Conservation (phyloP, 1,139 yeast genomes). For the Blastobotrys raffinosifermentans region DNA sequence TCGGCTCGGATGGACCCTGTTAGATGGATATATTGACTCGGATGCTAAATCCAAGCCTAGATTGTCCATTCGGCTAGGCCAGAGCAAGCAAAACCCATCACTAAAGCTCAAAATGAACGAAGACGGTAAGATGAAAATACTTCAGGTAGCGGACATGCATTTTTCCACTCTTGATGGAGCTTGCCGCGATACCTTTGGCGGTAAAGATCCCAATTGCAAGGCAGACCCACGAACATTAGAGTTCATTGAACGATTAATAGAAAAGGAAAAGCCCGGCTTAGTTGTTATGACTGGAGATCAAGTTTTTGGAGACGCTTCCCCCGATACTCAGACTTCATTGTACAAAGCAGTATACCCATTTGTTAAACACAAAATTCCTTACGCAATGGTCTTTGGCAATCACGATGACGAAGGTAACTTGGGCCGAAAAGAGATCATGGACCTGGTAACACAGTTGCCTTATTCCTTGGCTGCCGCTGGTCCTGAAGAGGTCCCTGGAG, state of each 20-base stretch:
- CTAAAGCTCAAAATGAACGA: slow-evolving; percentile 35
- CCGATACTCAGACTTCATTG: slow-evolving; percentile 73
- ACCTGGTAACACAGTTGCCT: slow-evolving; percentile 52
- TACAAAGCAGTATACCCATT: slow-evolving; percentile 74
- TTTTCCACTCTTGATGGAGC: slow-evolving; percentile 69
- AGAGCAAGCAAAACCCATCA: slow-evolving; percentile 28
- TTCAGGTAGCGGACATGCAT: slow-evolving; percentile 86
- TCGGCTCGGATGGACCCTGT: slow-evolving; percentile 59
- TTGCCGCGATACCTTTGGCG: slow-evolving; percentile 48
- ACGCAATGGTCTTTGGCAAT: slow-evolving; percentile 73
- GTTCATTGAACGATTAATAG: slow-evolving; percentile 60
- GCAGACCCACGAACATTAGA: slow-evolving; percentile 68
- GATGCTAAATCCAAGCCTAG: slow-evolving; percentile 26
- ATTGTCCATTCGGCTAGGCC: slow-evolving; percentile 35
- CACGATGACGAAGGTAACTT: slow-evolving; percentile 80
- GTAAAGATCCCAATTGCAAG: slow-evolving; percentile 40
- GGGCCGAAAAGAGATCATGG: slow-evolving; percentile 55
- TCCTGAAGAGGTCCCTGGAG: slow-evolving; percentile 63
- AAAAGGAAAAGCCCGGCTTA: slow-evolving; percentile 68
- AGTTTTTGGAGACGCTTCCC: slow-evolving; percentile 60
- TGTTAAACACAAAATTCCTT: slow-evolving; percentile 62
- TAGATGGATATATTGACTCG: slow-evolving; percentile 29
- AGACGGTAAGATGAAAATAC: slow-evolving; percentile 56
- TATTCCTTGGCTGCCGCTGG: slow-evolving; percentile 59
- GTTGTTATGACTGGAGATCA: slow-evolving; percentile 88